phyloP scores from a whole-genome alignment of 768 basidiomycete genomes.

The Kwoniella botswanensis region DNA sequence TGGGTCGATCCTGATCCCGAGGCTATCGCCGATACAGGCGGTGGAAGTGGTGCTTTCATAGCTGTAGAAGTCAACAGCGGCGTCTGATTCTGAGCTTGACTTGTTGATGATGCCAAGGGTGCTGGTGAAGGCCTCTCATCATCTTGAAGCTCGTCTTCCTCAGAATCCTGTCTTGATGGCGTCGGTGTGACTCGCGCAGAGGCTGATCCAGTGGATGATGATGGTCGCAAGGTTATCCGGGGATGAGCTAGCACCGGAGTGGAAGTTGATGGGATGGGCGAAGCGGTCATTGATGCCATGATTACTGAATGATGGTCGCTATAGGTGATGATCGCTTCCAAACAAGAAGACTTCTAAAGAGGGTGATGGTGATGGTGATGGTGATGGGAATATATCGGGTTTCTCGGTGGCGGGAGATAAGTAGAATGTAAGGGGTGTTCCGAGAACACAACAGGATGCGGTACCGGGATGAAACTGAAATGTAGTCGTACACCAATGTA shows the following conservation, averaged over 20 bases:
- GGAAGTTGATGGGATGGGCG: slow-evolving; percentile 7
- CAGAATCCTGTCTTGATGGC: not conserved
- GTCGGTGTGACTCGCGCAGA: slow-evolving; percentile 3
- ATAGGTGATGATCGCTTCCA: not conserved
- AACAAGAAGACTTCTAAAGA: not conserved
- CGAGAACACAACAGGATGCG: not conserved
- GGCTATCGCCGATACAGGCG: slow-evolving; percentile 1
- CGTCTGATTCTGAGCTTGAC: not conserved
- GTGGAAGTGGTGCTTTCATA: slow-evolving; percentile 1
- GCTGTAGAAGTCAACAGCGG: slow-evolving; percentile 11
- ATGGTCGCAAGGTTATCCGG: slow-evolving; percentile 12
- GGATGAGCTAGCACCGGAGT: slow-evolving; percentile 1
- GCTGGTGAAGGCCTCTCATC: not conserved
- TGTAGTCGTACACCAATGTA: not conserved
- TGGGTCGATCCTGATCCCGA: slow-evolving; percentile 8
- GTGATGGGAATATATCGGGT: not conserved
- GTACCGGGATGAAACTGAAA: not conserved
- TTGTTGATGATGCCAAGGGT: not conserved
- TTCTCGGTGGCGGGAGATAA: not conserved
- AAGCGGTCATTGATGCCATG: slow-evolving; percentile 8
- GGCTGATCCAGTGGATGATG: slow-evolving; percentile 3
- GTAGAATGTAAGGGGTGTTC: not conserved
- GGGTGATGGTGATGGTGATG: not conserved
- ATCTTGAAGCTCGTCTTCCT: slow-evolving; percentile 7
- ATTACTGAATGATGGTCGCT: no score